phyloP scores from a whole-genome alignment of 805 yeast genomes.

The Metschnikowia henanensis region DNA sequence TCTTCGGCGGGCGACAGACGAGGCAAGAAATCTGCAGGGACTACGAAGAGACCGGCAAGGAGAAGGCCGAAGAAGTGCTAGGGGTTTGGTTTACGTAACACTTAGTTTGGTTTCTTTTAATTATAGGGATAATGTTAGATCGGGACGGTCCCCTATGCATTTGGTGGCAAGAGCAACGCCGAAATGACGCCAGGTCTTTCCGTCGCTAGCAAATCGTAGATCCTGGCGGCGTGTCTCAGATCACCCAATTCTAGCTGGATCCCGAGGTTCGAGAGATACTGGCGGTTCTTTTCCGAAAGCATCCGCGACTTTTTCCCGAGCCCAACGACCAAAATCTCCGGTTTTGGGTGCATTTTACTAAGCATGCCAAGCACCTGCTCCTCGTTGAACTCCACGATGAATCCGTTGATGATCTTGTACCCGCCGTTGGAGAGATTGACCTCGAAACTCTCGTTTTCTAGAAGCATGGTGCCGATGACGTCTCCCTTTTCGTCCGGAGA shows the following conservation, averaged over 20 bases:
- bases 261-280: conserved; percentile 54
- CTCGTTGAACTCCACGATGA: conserved; percentile 53
- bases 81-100: no score
- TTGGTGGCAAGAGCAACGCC: conserved; percentile 71
- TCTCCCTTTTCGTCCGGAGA: conserved; percentile 40
- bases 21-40: neutral
- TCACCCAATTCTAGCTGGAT: conserved; percentile 70
- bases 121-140: neutral
- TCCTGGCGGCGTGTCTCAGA: conserved; percentile 62
- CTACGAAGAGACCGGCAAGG: conserved; percentile 10
- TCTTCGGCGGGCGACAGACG: neutral
- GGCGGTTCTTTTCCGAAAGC: conserved; percentile 55
- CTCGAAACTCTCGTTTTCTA: conserved; percentile 62
- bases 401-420: conserved; percentile 45
- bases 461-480: conserved; percentile 46
- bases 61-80: conserved; percentile 9
- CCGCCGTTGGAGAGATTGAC: conserved; percentile 50
- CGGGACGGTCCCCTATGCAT: conserved; percentile 32
- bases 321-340: conserved; percentile 74
- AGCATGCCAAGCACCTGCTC: conserved; percentile 46
- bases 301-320: conserved; percentile 65
- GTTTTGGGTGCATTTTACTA: conserved; percentile 65
- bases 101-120: no score
- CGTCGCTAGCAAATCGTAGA: conserved; percentile 73
- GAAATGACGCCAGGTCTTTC: conserved; percentile 77